Evolutionary conservation across 176 grass and related monocot genomes (phyloP).

Genomic region (Melocanna baccifera): DNA sequence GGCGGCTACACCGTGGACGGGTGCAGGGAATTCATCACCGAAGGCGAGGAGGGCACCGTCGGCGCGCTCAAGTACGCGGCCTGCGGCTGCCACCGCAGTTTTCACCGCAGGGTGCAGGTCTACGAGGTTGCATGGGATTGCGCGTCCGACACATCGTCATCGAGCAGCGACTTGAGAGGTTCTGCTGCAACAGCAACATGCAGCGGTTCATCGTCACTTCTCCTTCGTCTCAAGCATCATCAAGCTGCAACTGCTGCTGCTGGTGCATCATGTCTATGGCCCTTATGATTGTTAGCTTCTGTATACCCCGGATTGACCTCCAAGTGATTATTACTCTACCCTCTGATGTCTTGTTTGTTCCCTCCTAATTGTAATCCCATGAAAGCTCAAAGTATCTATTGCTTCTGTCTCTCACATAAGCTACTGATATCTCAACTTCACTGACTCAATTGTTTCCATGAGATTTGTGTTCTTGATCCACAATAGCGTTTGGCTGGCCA

Average conservation of each 20-base stretch:
- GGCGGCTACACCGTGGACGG: constrained; percentile 81
- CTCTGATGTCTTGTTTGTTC: neutral
- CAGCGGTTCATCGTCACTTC: neutral
- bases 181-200: neutral
- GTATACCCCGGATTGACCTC: constrained; percentile 4
- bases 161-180: constrained; percentile 17
- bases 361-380: constrained; percentile 18
- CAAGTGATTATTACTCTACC: neutral
- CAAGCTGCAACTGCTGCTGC: neutral
- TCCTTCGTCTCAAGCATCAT: neutral
- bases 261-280: neutral
- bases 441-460: neutral
- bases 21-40: constrained; percentile 73
- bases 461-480: neutral
- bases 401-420: constrained; percentile 1
- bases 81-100: constrained; percentile 80
- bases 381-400: neutral
- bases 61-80: constrained; percentile 59
- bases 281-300: constrained; percentile 30
- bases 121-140: constrained; percentile 64
- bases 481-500: neutral
- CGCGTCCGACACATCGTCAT: constrained; percentile 8
- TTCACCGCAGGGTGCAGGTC: constrained; percentile 78
- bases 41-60: constrained; percentile 52
- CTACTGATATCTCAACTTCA: neutral